Percentiles rank a stretch among this genome's conserved stretches.
Conservation (phyloP, 2,329 filamentous ascomycete species). For the Aspergillus sp. region DNA sequence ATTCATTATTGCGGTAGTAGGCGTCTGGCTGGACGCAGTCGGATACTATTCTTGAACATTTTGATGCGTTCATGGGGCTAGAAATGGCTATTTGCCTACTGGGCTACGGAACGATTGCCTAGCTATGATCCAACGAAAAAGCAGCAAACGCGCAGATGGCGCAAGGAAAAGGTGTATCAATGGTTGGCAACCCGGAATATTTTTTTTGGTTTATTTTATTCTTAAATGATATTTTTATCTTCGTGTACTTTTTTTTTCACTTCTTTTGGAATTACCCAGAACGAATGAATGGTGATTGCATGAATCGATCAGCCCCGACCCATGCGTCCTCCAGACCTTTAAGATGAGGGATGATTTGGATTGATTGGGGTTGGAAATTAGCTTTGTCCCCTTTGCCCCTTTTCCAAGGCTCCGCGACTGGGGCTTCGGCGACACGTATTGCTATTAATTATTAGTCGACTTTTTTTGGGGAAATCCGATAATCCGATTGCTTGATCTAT, state of each 20-base stretch:
- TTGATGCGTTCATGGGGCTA: not conserved
- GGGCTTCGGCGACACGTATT: not conserved
- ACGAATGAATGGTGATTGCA: not conserved
- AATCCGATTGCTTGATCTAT: constrained; percentile 1
- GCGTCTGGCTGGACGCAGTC: not conserved
- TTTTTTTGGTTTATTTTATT: too few relatives aligned
- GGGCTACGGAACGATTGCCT: not conserved
- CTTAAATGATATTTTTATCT: too few relatives aligned
- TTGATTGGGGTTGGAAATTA: constrained; percentile 4
- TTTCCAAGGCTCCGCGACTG: constrained; percentile 4
- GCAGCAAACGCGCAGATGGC: constrained; percentile 16
- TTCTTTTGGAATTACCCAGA: not conserved
- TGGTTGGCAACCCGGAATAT: constrained; percentile 5
- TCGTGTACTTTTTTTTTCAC: too few relatives aligned
- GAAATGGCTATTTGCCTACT: not conserved
- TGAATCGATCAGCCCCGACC: not conserved
- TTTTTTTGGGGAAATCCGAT: not conserved
- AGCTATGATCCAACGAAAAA: constrained; percentile 16
- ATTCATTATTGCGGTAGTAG: constrained; percentile 4
- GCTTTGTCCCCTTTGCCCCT: not conserved
- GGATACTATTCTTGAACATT: not conserved
- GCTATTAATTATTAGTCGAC: not conserved
- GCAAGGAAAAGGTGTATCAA: constrained; percentile 6
- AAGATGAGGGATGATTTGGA: constrained; percentile 4
- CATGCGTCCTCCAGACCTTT: not conserved